Evolutionary conservation across 371 early-diverging fungal genomes (phyloP), one percentile per base, ranked within the genome.

Genomic region (Choanephora cucurbitarum): DNA sequence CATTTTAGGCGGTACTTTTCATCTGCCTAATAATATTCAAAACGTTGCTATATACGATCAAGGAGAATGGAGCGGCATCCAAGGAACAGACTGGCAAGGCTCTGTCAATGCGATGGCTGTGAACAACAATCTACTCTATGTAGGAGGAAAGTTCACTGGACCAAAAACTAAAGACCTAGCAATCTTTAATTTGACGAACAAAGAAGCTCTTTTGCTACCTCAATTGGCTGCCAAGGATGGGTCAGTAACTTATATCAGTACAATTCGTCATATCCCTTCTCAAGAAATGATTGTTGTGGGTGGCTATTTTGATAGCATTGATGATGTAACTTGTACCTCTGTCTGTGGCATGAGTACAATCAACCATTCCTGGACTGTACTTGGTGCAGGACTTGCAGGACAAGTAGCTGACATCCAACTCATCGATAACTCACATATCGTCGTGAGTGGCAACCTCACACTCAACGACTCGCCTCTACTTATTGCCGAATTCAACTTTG

Each of bases 231-330:
- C 65, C 9, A 49, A 44, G 1, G 71, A 73, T 49, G 69, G 69
- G 5, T 62, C 69, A 0, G 52, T 52, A 5, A 69, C 73, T 0
- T 56, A 32, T 9, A 73, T 87, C 24, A 77, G 80, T 46, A 57
- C 68, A 11, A 74, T 85, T 34, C 73, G 69, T 24, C 55, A 60
- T 31, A 61, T 62, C 8, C 64, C 68, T 4, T 51, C 63, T 10
- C 59, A 60, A 23, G 52, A 57, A 0, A 23, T 49, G 15, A 61
- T 85, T 8, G 42, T 82, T 22, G 57, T 87, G 5, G 85, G 73
- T n/a, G 87, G 87, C 9, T 71, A 72, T 23, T 87, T 87, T 55
- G 69, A 65, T 7, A 70, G 73, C 1, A 69, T 81, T n/a, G 85
- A 79, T 0, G 66, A 60, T 1, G 42, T 81, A n/a, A 24, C 45